Percentiles rank a stretch among this genome's conserved stretches.
Evolutionary conservation across 768 basidiomycete species (phyloP).

Genomic region (Peribolospora kevripleyi): DNA sequence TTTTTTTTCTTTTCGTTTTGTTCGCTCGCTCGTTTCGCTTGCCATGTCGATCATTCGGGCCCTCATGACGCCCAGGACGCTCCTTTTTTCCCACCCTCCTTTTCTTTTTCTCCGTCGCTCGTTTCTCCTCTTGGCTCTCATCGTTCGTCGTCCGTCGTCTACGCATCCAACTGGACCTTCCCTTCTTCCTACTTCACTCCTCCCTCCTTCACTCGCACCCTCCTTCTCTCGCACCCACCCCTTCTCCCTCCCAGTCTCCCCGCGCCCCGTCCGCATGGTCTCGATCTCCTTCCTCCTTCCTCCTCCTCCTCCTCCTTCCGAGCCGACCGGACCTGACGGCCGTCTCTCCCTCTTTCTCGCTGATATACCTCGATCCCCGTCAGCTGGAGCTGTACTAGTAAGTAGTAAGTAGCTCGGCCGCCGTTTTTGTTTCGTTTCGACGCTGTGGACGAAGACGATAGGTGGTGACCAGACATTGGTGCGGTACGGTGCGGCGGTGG

Average conservation of each 20-base stretch:
- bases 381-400: too few species aligned
- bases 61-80: background rate
- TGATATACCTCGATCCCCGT: too few species aligned
- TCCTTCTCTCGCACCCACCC: background rate
- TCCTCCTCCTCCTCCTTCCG: background rate
- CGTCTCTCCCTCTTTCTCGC: too few species aligned
- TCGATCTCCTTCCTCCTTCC: background rate
- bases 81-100: background rate
- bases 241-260: conserved; percentile 2
- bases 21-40: too few species aligned
- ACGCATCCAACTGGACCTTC: background rate
- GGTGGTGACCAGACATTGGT: too few species aligned
- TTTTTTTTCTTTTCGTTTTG: too few species aligned
- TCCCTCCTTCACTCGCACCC: background rate
- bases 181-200: background rate
- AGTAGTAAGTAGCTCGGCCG: too few species aligned
- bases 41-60: too few species aligned
- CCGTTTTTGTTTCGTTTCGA: too few species aligned
- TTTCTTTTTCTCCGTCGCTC: background rate
- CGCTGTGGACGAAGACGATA: too few species aligned
- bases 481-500: too few species aligned
- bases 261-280: background rate
- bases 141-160: background rate
- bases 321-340: background rate
- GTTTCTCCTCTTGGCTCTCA: background rate